A percentile compares a stretch with the other conserved stretches of the same genome.
Conservation (phyloP, 2,329 filamentous ascomycete species). For the Seiridium cupressi region DNA sequence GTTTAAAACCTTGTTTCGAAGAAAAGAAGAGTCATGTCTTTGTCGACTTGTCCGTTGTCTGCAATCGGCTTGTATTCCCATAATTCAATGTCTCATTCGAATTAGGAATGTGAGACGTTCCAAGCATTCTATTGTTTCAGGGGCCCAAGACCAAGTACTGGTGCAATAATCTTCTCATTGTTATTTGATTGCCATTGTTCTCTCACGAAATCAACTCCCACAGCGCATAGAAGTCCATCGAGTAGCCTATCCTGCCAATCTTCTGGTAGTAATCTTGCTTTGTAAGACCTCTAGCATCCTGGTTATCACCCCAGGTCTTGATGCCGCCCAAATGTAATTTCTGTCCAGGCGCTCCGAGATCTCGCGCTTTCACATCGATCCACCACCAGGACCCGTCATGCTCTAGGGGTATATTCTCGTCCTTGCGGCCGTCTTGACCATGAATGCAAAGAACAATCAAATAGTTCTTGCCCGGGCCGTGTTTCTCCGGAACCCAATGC, state of each 20-base stretch:
- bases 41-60: no score
- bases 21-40: no score
- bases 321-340: conserved; percentile 65
- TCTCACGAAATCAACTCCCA: conserved; percentile 6
- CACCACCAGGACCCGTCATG: conserved; percentile 82
- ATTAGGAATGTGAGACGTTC: no score
- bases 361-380: conserved; percentile 66
- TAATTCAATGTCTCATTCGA: no score
- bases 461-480: conserved; percentile 64
- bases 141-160: background rate
- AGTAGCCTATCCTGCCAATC: conserved; percentile 35
- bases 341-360: conserved; percentile 69
- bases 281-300: conserved; percentile 46
- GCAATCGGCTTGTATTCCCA: no score
- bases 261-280: conserved; percentile 43
- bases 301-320: conserved; percentile 39
- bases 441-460: conserved; percentile 69
- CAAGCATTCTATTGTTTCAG: background rate
- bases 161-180: background rate
- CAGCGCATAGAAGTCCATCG: conserved; percentile 28
- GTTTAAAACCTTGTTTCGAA: no score
- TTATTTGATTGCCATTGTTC: background rate
- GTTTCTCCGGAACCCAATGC: conserved; percentile 75
- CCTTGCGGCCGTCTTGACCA: conserved; percentile 63
- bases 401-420: conserved; percentile 69